Evolutionary conservation across 2,329 filamentous ascomycete species (phyloP), one percentile per base, ranked within the genome.

Genomic region (Colletotrichum limetticola): DNA sequence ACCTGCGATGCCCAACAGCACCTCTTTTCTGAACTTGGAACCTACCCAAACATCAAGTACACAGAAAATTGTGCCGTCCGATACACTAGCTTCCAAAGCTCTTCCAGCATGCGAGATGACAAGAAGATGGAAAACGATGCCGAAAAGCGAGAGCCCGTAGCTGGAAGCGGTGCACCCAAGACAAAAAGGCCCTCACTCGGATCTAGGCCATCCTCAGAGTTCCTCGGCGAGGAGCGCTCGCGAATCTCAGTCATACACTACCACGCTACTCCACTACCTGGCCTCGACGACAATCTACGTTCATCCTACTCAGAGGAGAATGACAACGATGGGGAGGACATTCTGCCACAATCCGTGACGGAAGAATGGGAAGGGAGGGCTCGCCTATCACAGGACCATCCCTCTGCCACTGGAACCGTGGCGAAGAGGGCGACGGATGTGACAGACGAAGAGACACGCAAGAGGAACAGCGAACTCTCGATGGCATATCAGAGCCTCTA

Each of bases 301-400:
- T 4, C 28, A 5, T 24, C 11, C 28, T 61, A 52, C 12, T 73
- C 61, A 9, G 60, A 70, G 22, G 71, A 62, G 1, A 55, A 72
- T 4, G 71, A 66, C 3, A 35, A 69, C 9, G 61, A 37, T 5
- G 30, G 49, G 14, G 65, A 59, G 1, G 35, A 19, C 6, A 70
- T 72, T 12, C 60, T 72, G 2, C 60, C 66, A 2, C 42, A 58
- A 5, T 70, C 59, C 6, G 28, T 72, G 28, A 64, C 60, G 14
- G 60, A 70, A 12, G 66, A 37, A 19, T 65, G 70, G 70, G 60
- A 70, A 46, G 59, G 60, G 8, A 70, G 60, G 28, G 28, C 42
- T 42, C 59, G 55, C 12, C 42, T 65, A 9, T 70, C 66, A 4
- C 35, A 11, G 30, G 52, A 65, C 22, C 24, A 11, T 30, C 14